Base-by-base conservation (phyloP, 805 yeast species). In the Ogataea degrootiae region DNA sequence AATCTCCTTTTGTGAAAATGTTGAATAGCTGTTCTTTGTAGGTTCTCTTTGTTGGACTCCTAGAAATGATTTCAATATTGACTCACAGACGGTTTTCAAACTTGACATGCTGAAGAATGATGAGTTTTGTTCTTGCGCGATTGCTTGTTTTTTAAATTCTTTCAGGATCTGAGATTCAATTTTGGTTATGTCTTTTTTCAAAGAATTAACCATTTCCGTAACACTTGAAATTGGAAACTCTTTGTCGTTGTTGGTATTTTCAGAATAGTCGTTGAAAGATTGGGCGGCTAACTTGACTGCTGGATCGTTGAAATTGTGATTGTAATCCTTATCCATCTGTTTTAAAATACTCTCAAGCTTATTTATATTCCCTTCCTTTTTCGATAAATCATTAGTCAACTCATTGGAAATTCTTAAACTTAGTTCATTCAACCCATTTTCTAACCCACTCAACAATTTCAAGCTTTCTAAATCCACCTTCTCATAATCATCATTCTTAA, bases 231-330 rank as follows among this genome's bases (percentile, higher is more conserved):
- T 35, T 4, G 37, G 31, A 15, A 35, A 35, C 14, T 47, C 46
- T 4, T 12, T 14, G 1, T 37, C 26, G 14, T 43, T 33, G 15
- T 50, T 46, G n/a, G 35, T 46, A 6, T 75, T 74, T 11, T 77
- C 74, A 8, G 65, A 54, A 54, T 76, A 73, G 51, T 78, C 74
- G 40, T 76, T 78, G 59, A 65, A 84, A 0, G 70, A 68, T 17
- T 76, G 69, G 16, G 89, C 82, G 1, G 91, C 82, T 19, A 72
- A 76, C 62, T 88, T 88, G 17, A 91, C 97, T 0, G 91, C 95
- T 7, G 81, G 79, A 66, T 91, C 97, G 61, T 91, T 89, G 68
- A 89, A 80, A 58, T 89, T 85, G 42, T 86, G 87, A 57, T 89
- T 87, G 65, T 86, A 90, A n/a, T 77, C 76, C 3, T 70, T 59